Conservation (phyloP, 2,329 filamentous ascomycete genomes). For the Delphinella strobiligena region DNA sequence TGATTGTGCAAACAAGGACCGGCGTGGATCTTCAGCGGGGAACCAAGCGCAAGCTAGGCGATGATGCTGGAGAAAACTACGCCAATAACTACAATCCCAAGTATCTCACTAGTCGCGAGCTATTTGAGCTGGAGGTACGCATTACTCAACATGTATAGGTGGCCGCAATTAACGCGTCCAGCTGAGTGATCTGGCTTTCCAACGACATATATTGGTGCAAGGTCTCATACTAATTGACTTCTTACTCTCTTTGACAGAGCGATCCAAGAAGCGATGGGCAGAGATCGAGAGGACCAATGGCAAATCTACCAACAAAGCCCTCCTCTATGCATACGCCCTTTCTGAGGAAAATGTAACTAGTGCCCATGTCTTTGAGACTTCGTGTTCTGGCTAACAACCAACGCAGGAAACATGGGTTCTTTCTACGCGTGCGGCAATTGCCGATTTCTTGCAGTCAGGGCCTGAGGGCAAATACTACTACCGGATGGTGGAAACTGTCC, state of each 20-base stretch:
- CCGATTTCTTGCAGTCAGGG: slow-evolving; percentile 69
- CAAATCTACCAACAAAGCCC: slow-evolving; percentile 60
- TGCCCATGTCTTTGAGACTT: slow-evolving; percentile 12
- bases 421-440: slow-evolving; percentile 66
- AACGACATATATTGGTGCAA: slow-evolving; percentile 88
- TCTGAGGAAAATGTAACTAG: slow-evolving; percentile 54
- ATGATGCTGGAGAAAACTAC: slow-evolving; percentile 43
- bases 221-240: slow-evolving; percentile 92
- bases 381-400: slow-evolving; percentile 14
- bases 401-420: slow-evolving; percentile 68
- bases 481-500: slow-evolving; percentile 91
- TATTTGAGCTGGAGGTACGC: slow-evolving; percentile 84
- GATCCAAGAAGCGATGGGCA: slow-evolving; percentile 67
- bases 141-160: slow-evolving; percentile 2
- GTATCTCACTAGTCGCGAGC: slow-evolving; percentile 90
- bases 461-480: slow-evolving; percentile 85
- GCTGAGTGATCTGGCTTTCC: slow-evolving; percentile 89
- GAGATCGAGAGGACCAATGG: slow-evolving; percentile 37
- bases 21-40: slow-evolving; percentile 52
- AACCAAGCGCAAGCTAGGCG: slow-evolving; percentile 52
- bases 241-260: slow-evolving; percentile 74
- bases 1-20: slow-evolving; percentile 57
- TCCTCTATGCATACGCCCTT: slow-evolving; percentile 67
- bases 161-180: slow-evolving; percentile 21
- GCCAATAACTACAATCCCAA: slow-evolving; percentile 85